phyloP scores from a whole-genome alignment of 148 eudicot genomes.

The Rhododendron vialii region DNA sequence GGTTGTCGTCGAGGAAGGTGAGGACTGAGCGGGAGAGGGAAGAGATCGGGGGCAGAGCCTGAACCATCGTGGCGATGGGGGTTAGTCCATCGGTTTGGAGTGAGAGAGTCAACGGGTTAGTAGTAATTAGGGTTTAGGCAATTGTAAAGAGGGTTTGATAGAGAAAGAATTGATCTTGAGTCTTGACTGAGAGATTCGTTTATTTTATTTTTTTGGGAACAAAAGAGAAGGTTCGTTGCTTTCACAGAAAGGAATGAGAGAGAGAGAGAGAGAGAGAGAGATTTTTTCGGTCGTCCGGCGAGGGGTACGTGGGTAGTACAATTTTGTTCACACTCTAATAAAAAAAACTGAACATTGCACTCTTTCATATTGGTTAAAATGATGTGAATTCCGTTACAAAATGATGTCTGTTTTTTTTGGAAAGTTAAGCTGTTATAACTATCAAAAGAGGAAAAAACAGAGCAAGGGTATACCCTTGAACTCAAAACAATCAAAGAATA shows the following conservation, averaged over 20 bases:
- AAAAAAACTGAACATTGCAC: too few relatives aligned
- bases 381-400: too few relatives aligned
- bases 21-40: conserved; percentile 50
- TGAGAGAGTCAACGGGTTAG: not conserved
- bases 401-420: too few relatives aligned
- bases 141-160: not conserved
- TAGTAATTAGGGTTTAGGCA: not conserved
- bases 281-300: not conserved
- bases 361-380: too few relatives aligned
- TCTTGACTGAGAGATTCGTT: not conserved
- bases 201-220: too few relatives aligned
- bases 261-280: not conserved
- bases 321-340: too few relatives aligned
- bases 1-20: conserved; percentile 50
- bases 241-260: not conserved
- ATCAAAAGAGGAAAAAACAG: too few relatives aligned
- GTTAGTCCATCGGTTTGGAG: conserved; percentile 3
- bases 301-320: not conserved
- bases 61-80: not conserved
- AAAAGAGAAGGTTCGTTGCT: not conserved
- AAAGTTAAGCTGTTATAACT: too few relatives aligned
- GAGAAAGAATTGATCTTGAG: not conserved
- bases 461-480: too few relatives aligned
- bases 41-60: conserved; percentile 41
- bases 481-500: too few relatives aligned